Percentiles rank a stretch among this genome's conserved stretches.
Conservation (phyloP, 1,284 basidiomycete species). For the Melanopsichium pennsylvanicum region DNA sequence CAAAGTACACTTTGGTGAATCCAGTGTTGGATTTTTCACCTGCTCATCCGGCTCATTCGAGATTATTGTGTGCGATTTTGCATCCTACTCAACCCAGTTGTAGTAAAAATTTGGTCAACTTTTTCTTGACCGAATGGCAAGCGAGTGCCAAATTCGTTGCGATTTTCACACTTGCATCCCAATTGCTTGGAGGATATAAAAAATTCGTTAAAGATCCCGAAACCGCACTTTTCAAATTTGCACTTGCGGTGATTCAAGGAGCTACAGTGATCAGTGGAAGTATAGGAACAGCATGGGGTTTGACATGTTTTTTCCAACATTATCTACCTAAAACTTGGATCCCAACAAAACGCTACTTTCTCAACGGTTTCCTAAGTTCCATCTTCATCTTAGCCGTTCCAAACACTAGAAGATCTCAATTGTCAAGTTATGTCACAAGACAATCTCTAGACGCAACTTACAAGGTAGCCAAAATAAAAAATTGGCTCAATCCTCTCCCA, state of each 20-base stretch:
- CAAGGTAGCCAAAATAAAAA: slow-evolving; percentile 26
- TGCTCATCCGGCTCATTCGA: slow-evolving; percentile 53
- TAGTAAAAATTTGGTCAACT: slow-evolving; percentile 36
- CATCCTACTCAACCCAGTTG: slow-evolving; percentile 58
- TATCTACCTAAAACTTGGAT: slow-evolving; percentile 52
- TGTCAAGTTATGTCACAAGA: slow-evolving; percentile 45
- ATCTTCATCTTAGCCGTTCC: slow-evolving; percentile 56
- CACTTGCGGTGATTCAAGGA: slow-evolving; percentile 49
- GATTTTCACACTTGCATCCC: slow-evolving; percentile 33
- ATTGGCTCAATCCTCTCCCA: slow-evolving; percentile 21
- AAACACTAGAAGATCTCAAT: slow-evolving; percentile 24
- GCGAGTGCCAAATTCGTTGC: slow-evolving; percentile 52
- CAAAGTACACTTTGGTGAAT: slow-evolving; percentile 47
- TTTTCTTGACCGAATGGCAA: slow-evolving; percentile 52
- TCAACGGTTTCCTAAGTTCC: slow-evolving; percentile 53
- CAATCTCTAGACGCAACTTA: slow-evolving; percentile 31
- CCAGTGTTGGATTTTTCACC: slow-evolving; percentile 57
- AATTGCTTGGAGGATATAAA: slow-evolving; percentile 28
- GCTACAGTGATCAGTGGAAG: slow-evolving; percentile 56
- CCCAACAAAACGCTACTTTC: slow-evolving; percentile 45
- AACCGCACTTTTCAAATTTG: slow-evolving; percentile 52
- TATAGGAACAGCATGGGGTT: slow-evolving; percentile 57
- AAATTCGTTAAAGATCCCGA: slow-evolving; percentile 53
- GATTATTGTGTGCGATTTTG: slow-evolving; percentile 52
- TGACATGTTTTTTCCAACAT: slow-evolving; percentile 57